A percentile compares a stretch with the other conserved stretches of the same genome.
Conservation (phyloP, 2,329 filamentous ascomycete species). For the Didymellaceae sp. region DNA sequence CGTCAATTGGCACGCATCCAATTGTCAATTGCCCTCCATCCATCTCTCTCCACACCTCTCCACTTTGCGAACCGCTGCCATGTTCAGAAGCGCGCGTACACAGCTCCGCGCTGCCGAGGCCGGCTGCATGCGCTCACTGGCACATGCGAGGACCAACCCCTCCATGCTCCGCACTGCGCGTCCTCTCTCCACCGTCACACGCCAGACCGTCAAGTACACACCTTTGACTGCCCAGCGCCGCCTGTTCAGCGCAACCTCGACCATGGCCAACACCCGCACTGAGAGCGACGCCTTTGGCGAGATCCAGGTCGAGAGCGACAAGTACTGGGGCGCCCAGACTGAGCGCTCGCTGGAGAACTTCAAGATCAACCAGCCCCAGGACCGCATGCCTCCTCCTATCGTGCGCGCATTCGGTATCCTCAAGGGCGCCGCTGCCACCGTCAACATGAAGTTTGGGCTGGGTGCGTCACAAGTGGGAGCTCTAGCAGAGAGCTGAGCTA, state of each 20-base stretch:
- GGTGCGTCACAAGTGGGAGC: conserved; percentile 57
- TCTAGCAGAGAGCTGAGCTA: background rate
- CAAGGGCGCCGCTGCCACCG: conserved; percentile 93
- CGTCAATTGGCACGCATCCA: conserved; percentile 14
- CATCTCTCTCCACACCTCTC: conserved; percentile 1
- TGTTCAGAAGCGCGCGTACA: conserved; percentile 44
- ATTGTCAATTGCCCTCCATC: conserved; percentile 3
- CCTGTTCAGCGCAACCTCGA: conserved; percentile 42
- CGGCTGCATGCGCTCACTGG: conserved; percentile 39
- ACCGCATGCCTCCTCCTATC: conserved; percentile 95
- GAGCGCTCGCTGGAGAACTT: conserved; percentile 97
- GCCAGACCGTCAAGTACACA: conserved; percentile 24
- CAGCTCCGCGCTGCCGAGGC: conserved; percentile 47
- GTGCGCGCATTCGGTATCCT: conserved; percentile 94
- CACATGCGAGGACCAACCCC: conserved; percentile 46
- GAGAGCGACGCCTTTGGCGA: conserved; percentile 99
- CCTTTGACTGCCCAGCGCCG: conserved; percentile 34
- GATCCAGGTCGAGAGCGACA: conserved; percentile 87
- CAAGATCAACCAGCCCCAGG: conserved; percentile 98
- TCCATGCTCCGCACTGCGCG: conserved; percentile 35
- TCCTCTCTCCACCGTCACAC: conserved; percentile 37
- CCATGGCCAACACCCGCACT: conserved; percentile 67
- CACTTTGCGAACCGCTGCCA: conserved; percentile 26
- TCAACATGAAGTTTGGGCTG: conserved; percentile 94
- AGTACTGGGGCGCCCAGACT: conserved; percentile 98